Percentiles rank a stretch among this genome's conserved stretches.
Conservation (phyloP, 495 filamentous ascomycete genomes). For the Trichocladium antarcticum region DNA sequence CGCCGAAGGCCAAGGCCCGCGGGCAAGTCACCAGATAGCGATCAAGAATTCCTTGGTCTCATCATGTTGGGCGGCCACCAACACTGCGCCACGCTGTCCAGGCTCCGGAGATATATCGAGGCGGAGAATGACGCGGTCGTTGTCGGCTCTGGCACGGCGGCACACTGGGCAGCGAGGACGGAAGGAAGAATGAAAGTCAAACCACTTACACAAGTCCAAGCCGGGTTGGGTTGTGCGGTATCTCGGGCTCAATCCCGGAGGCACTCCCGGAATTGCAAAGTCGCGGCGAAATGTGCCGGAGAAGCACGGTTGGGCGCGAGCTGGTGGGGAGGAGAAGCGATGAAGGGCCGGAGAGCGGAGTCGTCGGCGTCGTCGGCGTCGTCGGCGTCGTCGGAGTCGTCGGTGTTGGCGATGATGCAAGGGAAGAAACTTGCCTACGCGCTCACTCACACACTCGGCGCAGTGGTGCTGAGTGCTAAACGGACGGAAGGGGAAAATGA, state of each 20-base stretch:
- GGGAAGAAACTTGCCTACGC: background rate
- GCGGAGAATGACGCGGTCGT: background rate
- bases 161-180: background rate
- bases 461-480: slow-evolving; percentile 5
- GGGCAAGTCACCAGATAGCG: slow-evolving; percentile 17
- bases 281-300: slow-evolving; percentile 8
- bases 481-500: background rate
- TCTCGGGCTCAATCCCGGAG: slow-evolving; percentile 7
- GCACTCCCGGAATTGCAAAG: slow-evolving; percentile 4
- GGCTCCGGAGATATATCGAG: background rate
- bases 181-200: slow-evolving; percentile 2
- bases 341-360: background rate
- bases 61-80: slow-evolving; percentile 5
- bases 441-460: slow-evolving; percentile 6
- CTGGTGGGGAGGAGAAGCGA: background rate
- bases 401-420: background rate
- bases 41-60: slow-evolving; percentile 11
- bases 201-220: slow-evolving; percentile 7
- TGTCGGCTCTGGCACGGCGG: background rate
- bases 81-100: slow-evolving; percentile 2
- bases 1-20: slow-evolving; percentile 8
- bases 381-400: no score
- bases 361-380: background rate
- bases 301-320: slow-evolving; percentile 4
- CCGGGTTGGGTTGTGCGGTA: background rate